These are phyloP conservation scores for Ceratocystis eucalypticola DNA, from an alignment of 2,329 filamentous ascomycete species.

Conservation along the genomic window DNA sequence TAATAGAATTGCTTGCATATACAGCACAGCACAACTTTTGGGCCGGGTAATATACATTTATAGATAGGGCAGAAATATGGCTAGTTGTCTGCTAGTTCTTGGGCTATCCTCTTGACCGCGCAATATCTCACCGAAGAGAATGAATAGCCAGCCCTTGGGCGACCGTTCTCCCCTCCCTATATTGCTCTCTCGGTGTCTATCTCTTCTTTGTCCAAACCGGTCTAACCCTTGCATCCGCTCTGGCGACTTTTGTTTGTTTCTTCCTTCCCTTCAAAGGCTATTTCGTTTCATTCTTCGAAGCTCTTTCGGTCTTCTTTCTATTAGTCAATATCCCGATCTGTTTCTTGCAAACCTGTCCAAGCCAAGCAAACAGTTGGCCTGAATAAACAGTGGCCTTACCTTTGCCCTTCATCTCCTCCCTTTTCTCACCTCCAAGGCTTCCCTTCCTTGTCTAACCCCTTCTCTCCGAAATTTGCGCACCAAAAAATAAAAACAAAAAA, in stretches of 20 bases:
- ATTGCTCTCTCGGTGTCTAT: too few species aligned
- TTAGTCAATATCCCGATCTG: background rate
- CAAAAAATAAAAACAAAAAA: background rate
- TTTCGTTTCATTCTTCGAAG: background rate
- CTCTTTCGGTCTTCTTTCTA: background rate
- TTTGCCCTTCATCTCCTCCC: conserved; percentile 20
- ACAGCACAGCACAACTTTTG: background rate
- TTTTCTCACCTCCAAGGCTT: conserved; percentile 15
- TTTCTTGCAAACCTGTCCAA: background rate
- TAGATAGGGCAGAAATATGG: background rate
- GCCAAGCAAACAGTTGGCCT: background rate
- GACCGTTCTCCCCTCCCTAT: too few species aligned
- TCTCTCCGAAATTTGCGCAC: background rate
- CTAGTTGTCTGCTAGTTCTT: background rate
- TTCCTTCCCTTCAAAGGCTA: background rate
- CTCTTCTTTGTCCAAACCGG: too few species aligned
- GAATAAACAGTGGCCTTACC: conserved; percentile 19
- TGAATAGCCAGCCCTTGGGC: too few species aligned
- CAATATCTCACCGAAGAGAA: too few species aligned
- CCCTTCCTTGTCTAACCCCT: background rate
- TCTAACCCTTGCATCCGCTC: too few species aligned
- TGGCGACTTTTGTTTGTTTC: background rate
- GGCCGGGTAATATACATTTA: too few species aligned
- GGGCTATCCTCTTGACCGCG: too few species aligned
- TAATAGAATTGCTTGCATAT: background rate